Conservation (phyloP, 441 rosid genomes). For the Croton setiger region DNA sequence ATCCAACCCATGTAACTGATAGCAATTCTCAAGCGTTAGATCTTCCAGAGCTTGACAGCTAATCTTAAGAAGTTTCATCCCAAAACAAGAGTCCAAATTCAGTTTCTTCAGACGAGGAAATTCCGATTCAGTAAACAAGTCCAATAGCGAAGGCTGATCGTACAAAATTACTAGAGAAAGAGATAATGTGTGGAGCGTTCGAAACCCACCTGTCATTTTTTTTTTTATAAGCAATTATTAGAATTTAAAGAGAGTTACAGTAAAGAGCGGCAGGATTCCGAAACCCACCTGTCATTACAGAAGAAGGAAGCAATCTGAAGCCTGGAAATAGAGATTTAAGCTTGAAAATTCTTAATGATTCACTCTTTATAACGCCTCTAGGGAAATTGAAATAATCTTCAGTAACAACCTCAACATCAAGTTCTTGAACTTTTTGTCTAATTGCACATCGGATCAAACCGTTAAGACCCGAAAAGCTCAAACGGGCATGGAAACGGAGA, state of each 20-base stretch:
- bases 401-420: conserved; percentile 74
- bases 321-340: conserved; percentile 60
- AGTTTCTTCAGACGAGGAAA: conserved; percentile 58
- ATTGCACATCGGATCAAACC: conserved; percentile 69
- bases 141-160: conserved; percentile 44
- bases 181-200: conserved; percentile 47
- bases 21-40: conserved; percentile 49
- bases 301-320: conserved; percentile 59
- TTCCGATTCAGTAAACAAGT: conserved; percentile 58
- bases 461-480: conserved; percentile 61
- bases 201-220: no score
- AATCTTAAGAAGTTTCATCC: conserved; percentile 52
- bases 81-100: conserved; percentile 46
- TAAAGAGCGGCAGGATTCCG: no score
- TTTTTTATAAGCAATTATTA: no score
- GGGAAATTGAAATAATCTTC: conserved; percentile 82
- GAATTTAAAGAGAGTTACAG: no score
- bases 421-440: conserved; percentile 54
- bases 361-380: conserved; percentile 52
- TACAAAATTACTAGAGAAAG: conserved; percentile 49
- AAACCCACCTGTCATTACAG: conserved; percentile 47
- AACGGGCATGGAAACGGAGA: conserved; percentile 49
- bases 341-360: conserved; percentile 43
- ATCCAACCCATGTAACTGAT: conserved; percentile 49
- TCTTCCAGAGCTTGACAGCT: conserved; percentile 52